phyloP scores from a whole-genome alignment of 495 filamentous ascomycete genomes.

The Barbatosphaeria neglecta region DNA sequence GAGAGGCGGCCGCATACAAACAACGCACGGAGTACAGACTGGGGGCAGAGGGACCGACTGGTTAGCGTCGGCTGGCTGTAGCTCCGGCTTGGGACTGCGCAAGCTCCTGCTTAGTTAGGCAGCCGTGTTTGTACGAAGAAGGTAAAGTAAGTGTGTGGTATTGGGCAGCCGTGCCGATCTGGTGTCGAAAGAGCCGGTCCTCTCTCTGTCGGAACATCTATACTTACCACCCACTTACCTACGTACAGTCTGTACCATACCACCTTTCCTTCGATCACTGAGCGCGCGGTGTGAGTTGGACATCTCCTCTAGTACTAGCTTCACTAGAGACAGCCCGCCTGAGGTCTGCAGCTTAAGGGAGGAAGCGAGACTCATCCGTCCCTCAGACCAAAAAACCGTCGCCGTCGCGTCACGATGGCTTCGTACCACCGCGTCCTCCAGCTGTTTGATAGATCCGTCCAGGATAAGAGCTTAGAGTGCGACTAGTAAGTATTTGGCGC shows the following conservation, averaged over 20 bases:
- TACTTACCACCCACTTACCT: too few relatives aligned
- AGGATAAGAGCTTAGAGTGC: slow-evolving; percentile 26
- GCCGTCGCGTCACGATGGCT: slow-evolving; percentile 13
- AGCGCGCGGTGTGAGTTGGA: too few relatives aligned
- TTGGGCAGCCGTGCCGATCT: too few relatives aligned
- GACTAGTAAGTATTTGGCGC: slow-evolving; percentile 18
- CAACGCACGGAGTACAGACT: too few relatives aligned
- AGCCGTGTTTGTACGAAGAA: background rate
- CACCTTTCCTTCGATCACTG: too few relatives aligned
- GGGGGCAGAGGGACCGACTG: too few relatives aligned
- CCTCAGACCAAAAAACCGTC: background rate
- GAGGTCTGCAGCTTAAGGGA: background rate
- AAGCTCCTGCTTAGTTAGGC: background rate
- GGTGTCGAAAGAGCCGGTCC: too few relatives aligned
- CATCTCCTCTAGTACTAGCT: background rate
- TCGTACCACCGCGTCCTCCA: slow-evolving; percentile 31
- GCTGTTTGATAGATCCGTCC: slow-evolving; percentile 22
- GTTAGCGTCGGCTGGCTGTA: too few relatives aligned
- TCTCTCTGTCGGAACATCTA: too few relatives aligned
- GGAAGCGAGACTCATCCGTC: background rate
- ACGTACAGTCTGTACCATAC: too few relatives aligned
- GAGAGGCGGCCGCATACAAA: too few relatives aligned
- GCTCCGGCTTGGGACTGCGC: too few relatives aligned
- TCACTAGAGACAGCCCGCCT: background rate
- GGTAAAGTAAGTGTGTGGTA: background rate